Base-by-base conservation (phyloP, 352 stramenopile species). In the Globisporangium abappressorium region DNA sequence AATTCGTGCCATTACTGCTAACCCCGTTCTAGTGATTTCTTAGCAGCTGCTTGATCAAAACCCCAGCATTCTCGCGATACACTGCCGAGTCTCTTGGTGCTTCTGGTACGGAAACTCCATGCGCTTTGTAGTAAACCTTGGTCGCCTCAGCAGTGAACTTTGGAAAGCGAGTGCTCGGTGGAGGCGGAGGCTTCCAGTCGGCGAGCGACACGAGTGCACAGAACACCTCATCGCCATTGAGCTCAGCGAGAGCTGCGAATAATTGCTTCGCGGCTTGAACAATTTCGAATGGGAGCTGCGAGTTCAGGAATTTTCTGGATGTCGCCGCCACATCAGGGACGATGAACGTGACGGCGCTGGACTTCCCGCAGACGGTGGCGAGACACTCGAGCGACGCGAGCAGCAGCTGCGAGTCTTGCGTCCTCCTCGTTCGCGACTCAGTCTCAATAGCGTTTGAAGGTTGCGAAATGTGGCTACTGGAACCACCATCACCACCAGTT, bases 151-250 rank as follows among this genome's bases (percentile, higher is more conserved):
- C n/a, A n/a, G 66, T 64, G 36, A 74, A 84, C 62, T 22, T 46
- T 1, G 59, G 69, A 61, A 93, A 91, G 22, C 73, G 73, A 5
- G 72, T 18, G 22, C 73, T 81, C 2, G 83, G 82, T 12, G 84
- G 78, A 4, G 65, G 15, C n/a, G 73, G 79, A 2, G 84, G 84
- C 6, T 74, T 58, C 87, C 87, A 94, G 43, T 79, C 57, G 0
- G 76, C 75, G 14, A 90, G 66, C 49, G 75, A 60, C 14, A 80
- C 85, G 54, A 93, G 38, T 1, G 73, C 70, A 46, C 77, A 85
- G 59, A 94, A 92, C 7, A 93, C 84, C 66, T 92, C 80, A 57
- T 94, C 85, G 57, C 82, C 75, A 47, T 94, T 94, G 14, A 92
- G 66, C 14, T 70, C 58, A 6, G 70, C 78, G 3, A 94, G 66